Percentiles rank a stretch among this genome's conserved stretches.
phyloP scores from a whole-genome alignment of 1,139 yeast species.

The Pichia sp. region DNA sequence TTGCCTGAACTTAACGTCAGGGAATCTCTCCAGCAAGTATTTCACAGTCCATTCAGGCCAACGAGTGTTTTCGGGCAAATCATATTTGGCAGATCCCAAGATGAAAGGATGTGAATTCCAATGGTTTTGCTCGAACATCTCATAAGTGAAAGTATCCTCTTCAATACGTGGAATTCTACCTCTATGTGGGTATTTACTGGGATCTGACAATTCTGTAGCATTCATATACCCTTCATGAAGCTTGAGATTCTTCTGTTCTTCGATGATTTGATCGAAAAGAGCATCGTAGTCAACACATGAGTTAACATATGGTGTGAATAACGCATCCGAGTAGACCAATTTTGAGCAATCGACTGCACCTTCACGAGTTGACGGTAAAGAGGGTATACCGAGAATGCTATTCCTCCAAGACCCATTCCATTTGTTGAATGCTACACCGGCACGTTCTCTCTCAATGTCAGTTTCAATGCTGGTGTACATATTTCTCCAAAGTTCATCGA shows the following conservation, averaged over 20 bases:
- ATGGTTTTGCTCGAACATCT: slow-evolving; percentile 34
- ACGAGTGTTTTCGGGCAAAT: slow-evolving; percentile 26
- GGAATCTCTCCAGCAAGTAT: slow-evolving; percentile 44
- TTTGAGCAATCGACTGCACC: slow-evolving; percentile 32
- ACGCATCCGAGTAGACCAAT: slow-evolving; percentile 48
- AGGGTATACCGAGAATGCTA: slow-evolving; percentile 37
- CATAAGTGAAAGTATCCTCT: slow-evolving; percentile 35
- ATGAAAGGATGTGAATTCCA: slow-evolving; percentile 64
- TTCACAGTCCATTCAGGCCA: slow-evolving; percentile 69
- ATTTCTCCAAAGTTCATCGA: slow-evolving; percentile 75
- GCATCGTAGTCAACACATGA: slow-evolving; percentile 55
- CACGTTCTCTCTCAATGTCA: background rate
- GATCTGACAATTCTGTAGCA: slow-evolving; percentile 6
- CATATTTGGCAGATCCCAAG: slow-evolving; percentile 29
- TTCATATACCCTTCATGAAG: slow-evolving; percentile 13
- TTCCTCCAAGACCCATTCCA: slow-evolving; percentile 84
- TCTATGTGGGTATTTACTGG: slow-evolving; percentile 17
- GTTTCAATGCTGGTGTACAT: slow-evolving; percentile 32
- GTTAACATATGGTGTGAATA: slow-evolving; percentile 77
- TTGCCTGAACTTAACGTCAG: slow-evolving; percentile 63
- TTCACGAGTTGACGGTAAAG: background rate
- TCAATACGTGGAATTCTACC: slow-evolving; percentile 39
- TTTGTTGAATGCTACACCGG: slow-evolving; percentile 13
- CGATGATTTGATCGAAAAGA: slow-evolving; percentile 40
- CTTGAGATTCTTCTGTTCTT: slow-evolving; percentile 34